A percentile compares a stretch with the other conserved stretches of the same genome.
These are phyloP conservation scores for Blumeriella jaapii DNA, from an alignment of 2,329 filamentous ascomycete species.

Conservation along the genomic window DNA sequence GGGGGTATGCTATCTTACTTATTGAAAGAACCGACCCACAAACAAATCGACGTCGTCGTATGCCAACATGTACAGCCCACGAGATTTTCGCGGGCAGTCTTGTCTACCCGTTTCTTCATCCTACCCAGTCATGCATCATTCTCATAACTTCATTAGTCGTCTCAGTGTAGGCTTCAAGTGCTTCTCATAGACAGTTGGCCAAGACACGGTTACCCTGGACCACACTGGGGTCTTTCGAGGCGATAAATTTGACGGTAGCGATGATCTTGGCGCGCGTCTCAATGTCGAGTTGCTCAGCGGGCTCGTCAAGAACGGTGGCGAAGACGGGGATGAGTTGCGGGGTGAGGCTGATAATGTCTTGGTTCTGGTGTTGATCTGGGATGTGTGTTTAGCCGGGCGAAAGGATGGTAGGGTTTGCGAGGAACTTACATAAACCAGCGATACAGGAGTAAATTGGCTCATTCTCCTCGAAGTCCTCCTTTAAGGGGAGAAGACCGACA, in stretches of 20 bases:
- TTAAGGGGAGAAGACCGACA: conserved; percentile 69
- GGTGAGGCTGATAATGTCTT: conserved; percentile 58
- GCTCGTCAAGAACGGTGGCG: conserved; percentile 58
- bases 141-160: conserved; percentile 17
- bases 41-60: no score
- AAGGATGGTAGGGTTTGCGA: neutral
- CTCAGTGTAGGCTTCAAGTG: neutral
- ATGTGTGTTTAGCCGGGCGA: neutral
- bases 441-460: conserved; percentile 87
- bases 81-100: neutral
- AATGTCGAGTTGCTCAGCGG: conserved; percentile 63
- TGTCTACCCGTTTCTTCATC: conserved; percentile 3
- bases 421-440: conserved; percentile 63
- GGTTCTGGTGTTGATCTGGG: conserved; percentile 54
- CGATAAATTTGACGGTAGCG: conserved; percentile 42
- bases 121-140: conserved; percentile 7
- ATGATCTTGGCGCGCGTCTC: conserved; percentile 57
- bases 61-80: no score
- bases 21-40: no score
- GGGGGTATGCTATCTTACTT: no score
- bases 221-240: conserved; percentile 20
- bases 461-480: conserved; percentile 95
- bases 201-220: conserved; percentile 21
- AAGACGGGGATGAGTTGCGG: conserved; percentile 59
- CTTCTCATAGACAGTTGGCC: conserved; percentile 10